Evolutionary conservation across 768 basidiomycete species (phyloP), one percentile per base, ranked within the genome.

Genomic region (Suillus americanus): DNA sequence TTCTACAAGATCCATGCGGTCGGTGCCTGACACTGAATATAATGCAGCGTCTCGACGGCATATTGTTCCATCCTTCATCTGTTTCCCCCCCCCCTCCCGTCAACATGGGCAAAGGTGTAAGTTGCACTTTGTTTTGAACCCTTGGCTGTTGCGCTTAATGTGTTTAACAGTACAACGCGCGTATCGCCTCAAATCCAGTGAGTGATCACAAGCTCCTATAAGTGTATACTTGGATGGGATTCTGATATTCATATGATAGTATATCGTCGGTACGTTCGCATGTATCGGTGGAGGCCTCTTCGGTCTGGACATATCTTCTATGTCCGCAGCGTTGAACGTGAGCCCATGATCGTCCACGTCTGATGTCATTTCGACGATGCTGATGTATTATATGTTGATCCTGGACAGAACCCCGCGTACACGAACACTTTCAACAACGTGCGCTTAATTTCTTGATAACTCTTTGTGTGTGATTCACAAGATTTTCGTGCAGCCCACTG

Each of bases 271-370:
- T 37, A 86, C 88, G 20, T 92, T 92, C 76, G 90, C 90, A 75
- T 92, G 90, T 73, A 91, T 92, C 66, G 90, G 90, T 43, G 89
- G 90, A 68, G 88, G 88, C 57, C 83, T 92, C 43, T 92, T 91
- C 72, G 90, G 90, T 74, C 73, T 92, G 79, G 90, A 92, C 80
- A 90, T 92, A 71, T 89, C 89, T 70, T 91, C 89, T 72, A 91
- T 91, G 90, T 89, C 90, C 60, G 89, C 87, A 9, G 89, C 91
- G 60, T 76, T 91, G 68, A 88, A 73, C 62, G 85, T 86, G 68
- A 65, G 79, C 72, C 35, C 33, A 63, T n/a, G 8, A 41, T 35
- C 56, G 30, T 54, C 30, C 20, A 25, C 18, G 3, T 28, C 28
- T 30, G 12, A 41, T 18, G 10, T 10, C 10, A 59, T 30, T 28